Evolutionary conservation across 306 rosid genomes (phyloP).

Genomic region (Phaseolus lunatus): DNA sequence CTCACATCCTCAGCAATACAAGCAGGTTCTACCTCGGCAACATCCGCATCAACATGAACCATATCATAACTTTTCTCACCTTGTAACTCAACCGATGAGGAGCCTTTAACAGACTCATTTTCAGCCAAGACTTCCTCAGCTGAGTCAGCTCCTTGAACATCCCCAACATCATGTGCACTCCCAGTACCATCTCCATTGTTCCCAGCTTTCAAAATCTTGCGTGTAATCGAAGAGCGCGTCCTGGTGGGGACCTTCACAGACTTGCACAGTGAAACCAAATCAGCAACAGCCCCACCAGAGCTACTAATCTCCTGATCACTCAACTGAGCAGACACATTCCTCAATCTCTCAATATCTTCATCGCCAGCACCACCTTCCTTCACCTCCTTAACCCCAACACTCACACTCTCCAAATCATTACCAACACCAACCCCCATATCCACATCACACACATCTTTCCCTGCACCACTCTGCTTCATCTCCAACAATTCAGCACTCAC

Average conservation of each 20-base stretch:
- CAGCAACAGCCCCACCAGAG: conserved; percentile 51
- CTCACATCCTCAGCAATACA: conserved; percentile 49
- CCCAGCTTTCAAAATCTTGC: conserved; percentile 58
- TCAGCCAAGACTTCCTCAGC: conserved; percentile 47
- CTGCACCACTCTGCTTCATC: conserved; percentile 50
- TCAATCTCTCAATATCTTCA: conserved; percentile 58
- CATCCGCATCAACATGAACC: conserved; percentile 55
- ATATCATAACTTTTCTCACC: conserved; percentile 51
- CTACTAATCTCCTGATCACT: conserved; percentile 52
- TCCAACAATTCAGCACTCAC: conserved; percentile 53
- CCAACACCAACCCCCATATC: conserved; percentile 50
- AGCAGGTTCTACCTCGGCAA: conserved; percentile 48
- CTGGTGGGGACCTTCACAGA: conserved; percentile 85
- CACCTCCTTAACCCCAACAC: conserved; percentile 53
- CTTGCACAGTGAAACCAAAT: conserved; percentile 70
- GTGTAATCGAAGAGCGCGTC: conserved; percentile 68
- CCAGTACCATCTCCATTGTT: conserved; percentile 46
- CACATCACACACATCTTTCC: conserved; percentile 45
- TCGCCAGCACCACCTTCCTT: conserved; percentile 49
- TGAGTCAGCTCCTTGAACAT: conserved; percentile 38
- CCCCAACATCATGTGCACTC: conserved; percentile 40
- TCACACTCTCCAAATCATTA: conserved; percentile 47
- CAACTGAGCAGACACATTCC: conserved; percentile 51
- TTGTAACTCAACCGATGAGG: conserved; percentile 51
- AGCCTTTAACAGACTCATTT: conserved; percentile 47